These are phyloP conservation scores for Tylopilus rubrobrunneus DNA, from an alignment of 768 basidiomycete genomes.

Conservation along the genomic window DNA sequence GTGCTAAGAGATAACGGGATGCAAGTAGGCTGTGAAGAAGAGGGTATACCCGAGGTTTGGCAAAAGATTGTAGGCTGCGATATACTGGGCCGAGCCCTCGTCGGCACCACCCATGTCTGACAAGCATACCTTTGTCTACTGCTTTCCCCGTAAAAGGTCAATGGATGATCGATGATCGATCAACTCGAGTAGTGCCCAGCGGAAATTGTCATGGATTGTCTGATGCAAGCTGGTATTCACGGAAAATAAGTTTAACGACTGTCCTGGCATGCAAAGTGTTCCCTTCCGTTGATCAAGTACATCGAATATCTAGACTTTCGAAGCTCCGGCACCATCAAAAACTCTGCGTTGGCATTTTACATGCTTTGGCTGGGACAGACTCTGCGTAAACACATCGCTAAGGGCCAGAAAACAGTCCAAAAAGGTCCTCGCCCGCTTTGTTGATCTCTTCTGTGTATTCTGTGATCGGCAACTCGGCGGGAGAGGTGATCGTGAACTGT, in stretches of 20 bases:
- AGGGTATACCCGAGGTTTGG: constrained; percentile 63
- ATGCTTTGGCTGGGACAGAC: background rate
- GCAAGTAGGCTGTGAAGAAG: constrained; percentile 74
- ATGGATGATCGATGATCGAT: too few relatives aligned
- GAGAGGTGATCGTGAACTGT: constrained; percentile 84
- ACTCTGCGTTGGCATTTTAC: background rate
- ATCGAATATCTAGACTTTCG: too few relatives aligned
- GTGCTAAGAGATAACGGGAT: constrained; percentile 73
- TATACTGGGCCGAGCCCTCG: constrained; percentile 2
- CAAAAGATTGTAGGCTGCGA: constrained; percentile 53
- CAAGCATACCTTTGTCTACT: too few relatives aligned
- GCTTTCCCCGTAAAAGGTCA: too few relatives aligned
- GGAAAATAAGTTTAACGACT: too few relatives aligned
- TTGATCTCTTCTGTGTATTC: constrained; percentile 68
- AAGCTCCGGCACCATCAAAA: too few relatives aligned
- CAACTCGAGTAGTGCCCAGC: too few relatives aligned
- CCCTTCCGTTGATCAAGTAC: too few relatives aligned
- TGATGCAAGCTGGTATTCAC: too few relatives aligned
- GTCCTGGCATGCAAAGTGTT: too few relatives aligned
- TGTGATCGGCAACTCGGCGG: constrained; percentile 77
- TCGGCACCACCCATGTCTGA: too few relatives aligned
- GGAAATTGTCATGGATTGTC: too few relatives aligned
- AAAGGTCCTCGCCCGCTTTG: constrained; percentile 62
- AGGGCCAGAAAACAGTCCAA: constrained; percentile 44
- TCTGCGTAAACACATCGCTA: background rate